Conservation (phyloP, 2,329 filamentous ascomycete genomes). For the Ceratocystis variospora region DNA sequence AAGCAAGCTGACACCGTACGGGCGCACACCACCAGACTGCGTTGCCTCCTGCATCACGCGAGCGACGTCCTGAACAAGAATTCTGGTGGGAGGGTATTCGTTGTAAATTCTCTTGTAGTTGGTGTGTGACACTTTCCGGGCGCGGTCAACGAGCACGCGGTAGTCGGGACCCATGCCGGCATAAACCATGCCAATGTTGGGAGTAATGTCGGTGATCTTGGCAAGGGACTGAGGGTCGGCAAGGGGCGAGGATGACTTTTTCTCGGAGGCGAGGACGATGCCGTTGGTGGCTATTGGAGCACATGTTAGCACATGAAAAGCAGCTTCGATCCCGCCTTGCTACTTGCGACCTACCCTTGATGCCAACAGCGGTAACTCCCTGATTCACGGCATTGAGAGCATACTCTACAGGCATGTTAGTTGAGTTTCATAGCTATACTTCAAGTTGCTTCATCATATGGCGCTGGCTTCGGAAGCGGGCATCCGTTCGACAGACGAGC, state of each 20-base stretch:
- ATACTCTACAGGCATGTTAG: slow-evolving; percentile 57
- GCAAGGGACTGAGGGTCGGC: slow-evolving; percentile 89
- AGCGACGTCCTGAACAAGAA: slow-evolving; percentile 96
- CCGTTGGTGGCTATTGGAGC: slow-evolving; percentile 70
- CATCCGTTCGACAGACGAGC: slow-evolving; percentile 18
- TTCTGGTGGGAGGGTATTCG: slow-evolving; percentile 97
- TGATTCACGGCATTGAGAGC: slow-evolving; percentile 98
- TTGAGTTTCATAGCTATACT: neutral
- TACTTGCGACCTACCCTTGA: slow-evolving; percentile 59
- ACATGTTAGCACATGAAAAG: slow-evolving; percentile 21
- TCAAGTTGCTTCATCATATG: neutral
- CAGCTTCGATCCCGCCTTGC: neutral
- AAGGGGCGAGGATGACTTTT: slow-evolving; percentile 96
- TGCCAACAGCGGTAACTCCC: slow-evolving; percentile 93
- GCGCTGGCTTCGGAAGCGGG: too few relatives aligned
- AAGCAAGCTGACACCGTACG: slow-evolving; percentile 89
- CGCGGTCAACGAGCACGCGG: slow-evolving; percentile 91
- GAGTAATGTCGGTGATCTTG: slow-evolving; percentile 95
- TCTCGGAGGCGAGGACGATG: slow-evolving; percentile 96
- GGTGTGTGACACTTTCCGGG: slow-evolving; percentile 94
- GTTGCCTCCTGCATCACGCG: slow-evolving; percentile 98
- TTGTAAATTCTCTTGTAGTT: slow-evolving; percentile 99
- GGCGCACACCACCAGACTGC: slow-evolving; percentile 90
- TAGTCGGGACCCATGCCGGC: slow-evolving; percentile 98
- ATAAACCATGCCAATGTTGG: slow-evolving; percentile 99